A percentile compares a stretch with the other conserved stretches of the same genome.
phyloP scores from a whole-genome alignment of 352 stramenopile species.

The Pythium utonaiense region DNA sequence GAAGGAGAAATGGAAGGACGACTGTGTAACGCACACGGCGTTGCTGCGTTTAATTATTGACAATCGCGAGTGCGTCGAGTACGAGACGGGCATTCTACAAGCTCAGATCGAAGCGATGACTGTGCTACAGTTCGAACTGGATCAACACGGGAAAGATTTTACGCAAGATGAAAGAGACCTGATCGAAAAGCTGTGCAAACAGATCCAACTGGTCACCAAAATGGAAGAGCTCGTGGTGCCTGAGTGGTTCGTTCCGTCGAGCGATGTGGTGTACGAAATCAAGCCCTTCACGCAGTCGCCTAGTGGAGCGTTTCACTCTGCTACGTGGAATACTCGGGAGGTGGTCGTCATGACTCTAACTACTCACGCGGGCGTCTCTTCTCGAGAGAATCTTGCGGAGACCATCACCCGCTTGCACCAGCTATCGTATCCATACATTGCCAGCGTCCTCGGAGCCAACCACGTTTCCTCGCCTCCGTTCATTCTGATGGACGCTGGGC shows the following conservation, averaged over 20 bases:
- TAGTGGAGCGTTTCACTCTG: not conserved
- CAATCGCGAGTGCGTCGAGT: not conserved
- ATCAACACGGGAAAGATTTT: not conserved
- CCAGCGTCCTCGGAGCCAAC: constrained; percentile 28
- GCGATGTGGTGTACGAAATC: not conserved
- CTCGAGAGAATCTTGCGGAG: constrained; percentile 7
- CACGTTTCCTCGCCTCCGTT: constrained; percentile 27
- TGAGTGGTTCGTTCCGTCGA: not conserved
- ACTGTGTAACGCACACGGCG: not conserved
- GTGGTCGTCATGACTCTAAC: constrained; percentile 34
- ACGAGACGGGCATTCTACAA: not conserved
- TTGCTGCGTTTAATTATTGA: not conserved
- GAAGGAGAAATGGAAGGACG: not conserved
- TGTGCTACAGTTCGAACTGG: not conserved
- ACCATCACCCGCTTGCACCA: constrained; percentile 28
- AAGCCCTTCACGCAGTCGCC: not conserved
- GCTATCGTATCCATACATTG: constrained; percentile 23
- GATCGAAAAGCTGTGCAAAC: not conserved
- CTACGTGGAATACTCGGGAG: constrained; percentile 11
- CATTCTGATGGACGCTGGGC: constrained; percentile 20
- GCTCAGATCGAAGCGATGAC: not conserved
- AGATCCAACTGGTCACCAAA: not conserved
- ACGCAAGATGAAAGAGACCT: not conserved
- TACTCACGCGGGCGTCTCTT: too few species aligned
- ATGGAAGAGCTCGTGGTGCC: not conserved